Percentiles rank a stretch among this genome's conserved stretches.
Conservation (phyloP, 2,329 filamentous ascomycete genomes). For the Hypocreales sp. region DNA sequence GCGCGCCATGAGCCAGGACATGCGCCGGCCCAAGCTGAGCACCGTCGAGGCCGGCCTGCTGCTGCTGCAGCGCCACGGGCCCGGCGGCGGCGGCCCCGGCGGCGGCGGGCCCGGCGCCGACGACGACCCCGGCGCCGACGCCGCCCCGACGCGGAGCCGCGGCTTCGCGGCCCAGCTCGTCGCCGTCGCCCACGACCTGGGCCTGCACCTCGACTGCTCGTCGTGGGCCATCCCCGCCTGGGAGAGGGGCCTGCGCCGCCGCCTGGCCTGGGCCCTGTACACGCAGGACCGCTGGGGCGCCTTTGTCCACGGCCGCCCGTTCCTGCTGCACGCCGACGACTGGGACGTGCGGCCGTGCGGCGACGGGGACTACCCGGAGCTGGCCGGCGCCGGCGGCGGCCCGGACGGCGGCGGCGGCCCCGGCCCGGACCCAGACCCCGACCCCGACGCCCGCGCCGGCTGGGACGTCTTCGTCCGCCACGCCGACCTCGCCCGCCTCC, state of each 20-base stretch:
- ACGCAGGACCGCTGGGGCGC: conserved; percentile 92
- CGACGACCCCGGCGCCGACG: too few species aligned
- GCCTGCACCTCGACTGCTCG: conserved; percentile 75
- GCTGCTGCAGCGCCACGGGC: conserved; percentile 58
- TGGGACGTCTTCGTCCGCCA: conserved; percentile 62
- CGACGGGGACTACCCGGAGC: conserved; percentile 58
- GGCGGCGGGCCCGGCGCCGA: too few species aligned
- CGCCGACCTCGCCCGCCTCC: conserved; percentile 58
- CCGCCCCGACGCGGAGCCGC: too few species aligned
- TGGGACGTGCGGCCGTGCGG: conserved; percentile 62
- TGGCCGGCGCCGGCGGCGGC: conserved; percentile 22
- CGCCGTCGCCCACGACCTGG: conserved; percentile 74
- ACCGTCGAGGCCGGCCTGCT: conserved; percentile 65
- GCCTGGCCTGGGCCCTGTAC: conserved; percentile 80
- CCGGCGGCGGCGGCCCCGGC: conserved; percentile 63
- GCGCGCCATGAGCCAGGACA: conserved; percentile 56
- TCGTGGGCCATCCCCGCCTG: conserved; percentile 76
- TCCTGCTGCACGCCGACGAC: conserved; percentile 51
- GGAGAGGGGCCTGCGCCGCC: conserved; percentile 73
- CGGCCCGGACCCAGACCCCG: too few species aligned
- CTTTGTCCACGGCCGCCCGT: conserved; percentile 70
- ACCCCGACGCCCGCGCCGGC: too few species aligned
- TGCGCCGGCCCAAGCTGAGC: conserved; percentile 69
- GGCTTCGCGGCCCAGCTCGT: conserved; percentile 79
- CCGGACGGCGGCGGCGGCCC: conserved; percentile 23